Conservation (phyloP, 1,284 basidiomycete species). For the Microbotryum silenes-acaulis region DNA sequence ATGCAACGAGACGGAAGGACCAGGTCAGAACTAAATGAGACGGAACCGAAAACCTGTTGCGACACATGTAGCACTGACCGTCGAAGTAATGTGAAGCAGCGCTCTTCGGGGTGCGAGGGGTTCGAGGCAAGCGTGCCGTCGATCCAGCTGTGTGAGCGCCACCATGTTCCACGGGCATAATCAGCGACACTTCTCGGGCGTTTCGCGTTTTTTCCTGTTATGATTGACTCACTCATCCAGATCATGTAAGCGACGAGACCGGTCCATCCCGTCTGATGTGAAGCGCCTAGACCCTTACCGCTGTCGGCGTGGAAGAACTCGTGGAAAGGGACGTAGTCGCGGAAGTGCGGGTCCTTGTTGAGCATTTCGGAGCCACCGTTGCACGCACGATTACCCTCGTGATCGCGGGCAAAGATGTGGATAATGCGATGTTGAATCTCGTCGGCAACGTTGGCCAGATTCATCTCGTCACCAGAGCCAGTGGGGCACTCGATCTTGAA, state of each 20-base stretch:
- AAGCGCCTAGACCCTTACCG: conserved; percentile 85
- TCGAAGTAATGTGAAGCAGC: conserved; percentile 91
- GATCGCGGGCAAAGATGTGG: conserved; percentile 86
- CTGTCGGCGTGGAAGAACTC: conserved; percentile 96
- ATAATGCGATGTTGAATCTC: conserved; percentile 97
- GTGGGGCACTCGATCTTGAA: conserved; percentile 86
- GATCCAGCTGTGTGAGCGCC: conserved; percentile 33
- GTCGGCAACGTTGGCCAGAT: conserved; percentile 83
- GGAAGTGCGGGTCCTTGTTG: conserved; percentile 89
- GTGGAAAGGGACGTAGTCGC: conserved; percentile 92
- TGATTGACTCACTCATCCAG: conserved; percentile 62
- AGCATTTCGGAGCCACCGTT: conserved; percentile 84
- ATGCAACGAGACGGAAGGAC: conserved; percentile 12
- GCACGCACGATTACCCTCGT: conserved; percentile 69
- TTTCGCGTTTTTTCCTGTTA: conserved; percentile 44
- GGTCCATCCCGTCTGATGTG: conserved; percentile 91
- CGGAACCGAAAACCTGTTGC: neutral
- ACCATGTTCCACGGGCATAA: conserved; percentile 6
- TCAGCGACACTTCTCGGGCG: conserved; percentile 62
- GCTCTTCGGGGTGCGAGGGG: conserved; percentile 65
- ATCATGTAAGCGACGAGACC: conserved; percentile 75
- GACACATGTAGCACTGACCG: conserved; percentile 47
- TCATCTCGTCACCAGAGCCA: conserved; percentile 88
- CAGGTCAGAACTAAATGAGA: conserved; percentile 2
- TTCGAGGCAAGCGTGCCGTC: conserved; percentile 36